Conservation (phyloP, 441 rosid species). For the Rhodomyrtus psidioides region DNA sequence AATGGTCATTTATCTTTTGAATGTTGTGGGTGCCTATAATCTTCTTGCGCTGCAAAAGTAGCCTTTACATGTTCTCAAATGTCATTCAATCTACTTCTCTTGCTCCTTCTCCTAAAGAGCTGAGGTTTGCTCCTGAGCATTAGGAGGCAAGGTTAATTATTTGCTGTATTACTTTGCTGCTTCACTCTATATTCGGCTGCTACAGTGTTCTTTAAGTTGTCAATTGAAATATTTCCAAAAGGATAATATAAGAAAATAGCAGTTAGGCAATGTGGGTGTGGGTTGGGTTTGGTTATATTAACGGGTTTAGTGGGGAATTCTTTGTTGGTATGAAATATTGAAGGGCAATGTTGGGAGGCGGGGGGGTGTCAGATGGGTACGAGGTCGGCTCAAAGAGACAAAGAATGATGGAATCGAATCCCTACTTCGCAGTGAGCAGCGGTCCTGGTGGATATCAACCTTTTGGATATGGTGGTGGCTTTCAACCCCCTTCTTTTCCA, state of each 20-base stretch:
- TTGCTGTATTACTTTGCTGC: background rate
- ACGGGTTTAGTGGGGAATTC: conserved; percentile 87
- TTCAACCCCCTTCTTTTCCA: conserved; percentile 56
- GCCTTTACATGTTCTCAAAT: background rate
- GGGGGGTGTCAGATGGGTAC: conserved; percentile 93
- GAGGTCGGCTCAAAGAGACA: conserved; percentile 99
- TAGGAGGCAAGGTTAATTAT: background rate
- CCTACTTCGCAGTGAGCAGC: conserved; percentile 98
- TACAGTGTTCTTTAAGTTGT: background rate
- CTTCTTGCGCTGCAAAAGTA: background rate
- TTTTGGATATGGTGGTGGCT: conserved; percentile 44
- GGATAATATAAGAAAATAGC: conserved; percentile 17
- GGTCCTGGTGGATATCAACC: conserved; percentile 49
- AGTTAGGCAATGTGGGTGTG: conserved; percentile 46
- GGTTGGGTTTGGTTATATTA: conserved; percentile 87
- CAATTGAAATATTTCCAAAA: background rate
- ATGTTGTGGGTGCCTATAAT: background rate
- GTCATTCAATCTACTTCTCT: background rate
- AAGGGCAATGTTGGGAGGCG: conserved; percentile 98
- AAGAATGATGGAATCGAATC: conserved; percentile 97
- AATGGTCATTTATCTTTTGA: background rate
- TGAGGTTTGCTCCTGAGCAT: background rate
- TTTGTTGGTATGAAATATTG: conserved; percentile 58
- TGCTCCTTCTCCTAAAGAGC: background rate
- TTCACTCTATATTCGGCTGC: background rate